These are phyloP conservation scores for Pulveroboletus sp. DNA, from an alignment of 768 basidiomycete genomes.

Conservation along the genomic window DNA sequence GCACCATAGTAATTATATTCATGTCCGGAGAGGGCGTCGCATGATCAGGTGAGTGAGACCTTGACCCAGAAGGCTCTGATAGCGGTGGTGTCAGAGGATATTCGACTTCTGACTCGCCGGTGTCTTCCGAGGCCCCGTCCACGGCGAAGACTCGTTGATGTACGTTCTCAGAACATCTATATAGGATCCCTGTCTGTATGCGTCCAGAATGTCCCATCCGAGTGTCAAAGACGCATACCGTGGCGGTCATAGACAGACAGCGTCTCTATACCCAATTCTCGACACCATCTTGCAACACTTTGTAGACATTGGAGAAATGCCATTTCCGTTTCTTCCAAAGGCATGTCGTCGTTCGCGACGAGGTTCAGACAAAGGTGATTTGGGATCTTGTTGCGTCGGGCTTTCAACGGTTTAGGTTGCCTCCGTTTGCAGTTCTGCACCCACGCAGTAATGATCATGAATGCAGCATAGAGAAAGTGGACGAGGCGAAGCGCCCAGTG, in stretches of 20 bases:
- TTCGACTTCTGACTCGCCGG: slow-evolving; percentile 52
- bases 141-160: slow-evolving; percentile 33
- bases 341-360: slow-evolving; percentile 38
- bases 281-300: slow-evolving; percentile 58
- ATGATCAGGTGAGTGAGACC: slow-evolving; percentile 53
- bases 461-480: slow-evolving; percentile 52
- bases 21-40: slow-evolving; percentile 7
- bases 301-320: slow-evolving; percentile 51
- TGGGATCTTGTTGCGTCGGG: slow-evolving; percentile 55
- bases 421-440: slow-evolving; percentile 34
- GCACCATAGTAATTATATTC: slow-evolving; percentile 17
- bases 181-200: slow-evolving; percentile 36
- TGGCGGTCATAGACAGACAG: slow-evolving; percentile 70
- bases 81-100: slow-evolving; percentile 76
- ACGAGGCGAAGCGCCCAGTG: slow-evolving; percentile 47
- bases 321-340: slow-evolving; percentile 34
- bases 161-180: slow-evolving; percentile 38
- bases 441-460: slow-evolving; percentile 38
- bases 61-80: slow-evolving; percentile 66
- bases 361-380: slow-evolving; percentile 65
- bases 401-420: slow-evolving; percentile 44
- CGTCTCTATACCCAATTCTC: slow-evolving; percentile 50
- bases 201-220: slow-evolving; percentile 3
- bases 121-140: slow-evolving; percentile 26
- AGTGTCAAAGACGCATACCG: slow-evolving; percentile 43